Percentiles rank a stretch among this genome's conserved stretches.
These are phyloP conservation scores for Sarcodon aspratus DNA, from an alignment of 768 basidiomycete species.

Conservation along the genomic window DNA sequence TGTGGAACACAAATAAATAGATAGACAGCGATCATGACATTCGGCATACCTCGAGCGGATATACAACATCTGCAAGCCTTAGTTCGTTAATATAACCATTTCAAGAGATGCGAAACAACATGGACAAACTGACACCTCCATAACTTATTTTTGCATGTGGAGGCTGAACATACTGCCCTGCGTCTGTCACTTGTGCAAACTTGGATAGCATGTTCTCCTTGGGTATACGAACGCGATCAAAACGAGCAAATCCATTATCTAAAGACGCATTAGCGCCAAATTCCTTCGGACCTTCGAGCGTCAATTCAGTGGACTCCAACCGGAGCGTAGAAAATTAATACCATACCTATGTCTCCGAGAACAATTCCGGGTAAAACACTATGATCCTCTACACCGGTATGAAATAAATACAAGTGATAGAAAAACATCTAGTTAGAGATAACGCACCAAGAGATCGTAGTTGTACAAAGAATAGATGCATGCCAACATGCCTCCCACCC, in stretches of 20 bases:
- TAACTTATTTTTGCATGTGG: constrained; percentile 69
- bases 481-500: too few species aligned
- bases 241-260: constrained; percentile 63
- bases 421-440: constrained; percentile 36
- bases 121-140: constrained; percentile 53
- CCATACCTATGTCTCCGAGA: constrained; percentile 58
- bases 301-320: too few species aligned
- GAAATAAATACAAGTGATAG: neutral
- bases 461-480: too few species aligned
- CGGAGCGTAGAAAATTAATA: too few species aligned
- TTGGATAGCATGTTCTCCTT: constrained; percentile 64
- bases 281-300: constrained; percentile 42
- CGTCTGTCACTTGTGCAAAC: constrained; percentile 58
- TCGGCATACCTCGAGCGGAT: too few species aligned
- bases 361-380: constrained; percentile 45
- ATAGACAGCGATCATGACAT: too few species aligned
- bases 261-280: constrained; percentile 32
- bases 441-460: too few species aligned
- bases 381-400: constrained; percentile 39
- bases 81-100: too few species aligned
- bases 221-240: constrained; percentile 55
- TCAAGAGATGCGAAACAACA: too few species aligned
- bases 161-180: constrained; percentile 52
- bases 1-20: too few species aligned
- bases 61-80: too few species aligned